A percentile compares a stretch with the other conserved stretches of the same genome.
These are phyloP conservation scores for Neurospora pannonica DNA, from an alignment of 495 filamentous ascomycete species.

Conservation along the genomic window DNA sequence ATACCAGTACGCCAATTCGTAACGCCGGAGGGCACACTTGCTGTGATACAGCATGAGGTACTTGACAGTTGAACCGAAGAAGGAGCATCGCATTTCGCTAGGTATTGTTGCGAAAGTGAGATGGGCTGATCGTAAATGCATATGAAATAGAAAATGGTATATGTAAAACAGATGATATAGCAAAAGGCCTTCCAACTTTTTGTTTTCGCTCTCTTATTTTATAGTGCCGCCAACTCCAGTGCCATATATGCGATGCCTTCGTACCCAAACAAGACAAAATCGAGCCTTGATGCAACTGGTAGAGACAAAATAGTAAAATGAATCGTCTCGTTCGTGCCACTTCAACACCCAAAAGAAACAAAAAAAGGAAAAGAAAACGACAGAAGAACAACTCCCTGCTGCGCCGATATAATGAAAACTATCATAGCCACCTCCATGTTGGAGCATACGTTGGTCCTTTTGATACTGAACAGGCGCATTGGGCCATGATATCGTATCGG, in stretches of 20 bases:
- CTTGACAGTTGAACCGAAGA: background rate
- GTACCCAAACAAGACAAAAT: background rate
- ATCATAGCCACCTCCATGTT: background rate
- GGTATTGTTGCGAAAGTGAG: background rate
- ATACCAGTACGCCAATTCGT: background rate
- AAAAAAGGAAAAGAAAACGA: background rate
- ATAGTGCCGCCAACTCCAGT: background rate
- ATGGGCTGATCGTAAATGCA: background rate
- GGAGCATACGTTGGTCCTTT: background rate
- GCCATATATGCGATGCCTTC: background rate
- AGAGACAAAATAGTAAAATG: background rate
- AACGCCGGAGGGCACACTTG: background rate
- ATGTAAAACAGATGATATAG: background rate
- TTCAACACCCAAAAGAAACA: background rate
- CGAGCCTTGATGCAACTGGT: background rate
- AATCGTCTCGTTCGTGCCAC: background rate
- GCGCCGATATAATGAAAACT: background rate
- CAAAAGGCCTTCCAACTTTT: background rate
- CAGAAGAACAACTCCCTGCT: background rate
- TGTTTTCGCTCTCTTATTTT: slow-evolving; percentile 1
- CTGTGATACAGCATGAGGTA: background rate
- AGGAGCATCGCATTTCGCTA: background rate
- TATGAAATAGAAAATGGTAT: background rate
- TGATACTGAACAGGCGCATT: background rate
- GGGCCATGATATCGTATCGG: background rate